Percentiles rank a stretch among this genome's conserved stretches.
These are phyloP conservation scores for Leccinum huronense DNA, from an alignment of 1,284 basidiomycete genomes.

Conservation along the genomic window DNA sequence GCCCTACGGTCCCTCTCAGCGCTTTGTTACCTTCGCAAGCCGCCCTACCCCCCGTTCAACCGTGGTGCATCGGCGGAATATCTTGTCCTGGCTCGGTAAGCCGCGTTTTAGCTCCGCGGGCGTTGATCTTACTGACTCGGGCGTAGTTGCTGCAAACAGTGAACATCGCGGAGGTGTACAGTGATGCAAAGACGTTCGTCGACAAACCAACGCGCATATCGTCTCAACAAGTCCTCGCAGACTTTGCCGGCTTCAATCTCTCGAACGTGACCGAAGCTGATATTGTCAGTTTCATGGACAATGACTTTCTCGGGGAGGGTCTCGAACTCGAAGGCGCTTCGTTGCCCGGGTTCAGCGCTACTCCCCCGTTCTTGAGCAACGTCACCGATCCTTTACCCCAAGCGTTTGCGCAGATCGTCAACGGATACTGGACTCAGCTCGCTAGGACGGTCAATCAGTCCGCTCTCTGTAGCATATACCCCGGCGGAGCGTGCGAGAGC, in stretches of 20 bases:
- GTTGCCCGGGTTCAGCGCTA: conserved; percentile 61
- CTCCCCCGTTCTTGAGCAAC: conserved; percentile 70
- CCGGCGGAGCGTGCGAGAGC: conserved; percentile 66
- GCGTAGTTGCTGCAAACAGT: conserved; percentile 79
- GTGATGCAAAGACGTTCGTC: conserved; percentile 87
- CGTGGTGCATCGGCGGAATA: conserved; percentile 78
- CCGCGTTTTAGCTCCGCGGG: conserved; percentile 16
- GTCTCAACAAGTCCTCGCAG: conserved; percentile 63
- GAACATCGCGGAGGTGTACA: conserved; percentile 72
- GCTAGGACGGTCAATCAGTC: conserved; percentile 73
- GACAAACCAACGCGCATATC: conserved; percentile 83
- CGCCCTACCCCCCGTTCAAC: conserved; percentile 67
- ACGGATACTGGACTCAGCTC: conserved; percentile 81
- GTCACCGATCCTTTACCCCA: conserved; percentile 70
- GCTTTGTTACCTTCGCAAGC: conserved; percentile 65
- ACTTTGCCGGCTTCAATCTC: conserved; percentile 60
- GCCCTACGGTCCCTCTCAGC: conserved; percentile 55
- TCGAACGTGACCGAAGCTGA: conserved; percentile 52
- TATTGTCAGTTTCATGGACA: conserved; percentile 70
- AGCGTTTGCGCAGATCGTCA: conserved; percentile 75
- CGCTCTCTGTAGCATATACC: conserved; percentile 56
- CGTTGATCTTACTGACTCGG: background rate
- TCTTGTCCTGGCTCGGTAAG: conserved; percentile 79
- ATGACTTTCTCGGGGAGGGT: conserved; percentile 84
- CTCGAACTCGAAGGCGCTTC: conserved; percentile 70